Evolutionary conservation across 169 alveolate species (phyloP), one percentile per base, ranked within the genome.

Genomic region (Cryptosporidium sp.): DNA sequence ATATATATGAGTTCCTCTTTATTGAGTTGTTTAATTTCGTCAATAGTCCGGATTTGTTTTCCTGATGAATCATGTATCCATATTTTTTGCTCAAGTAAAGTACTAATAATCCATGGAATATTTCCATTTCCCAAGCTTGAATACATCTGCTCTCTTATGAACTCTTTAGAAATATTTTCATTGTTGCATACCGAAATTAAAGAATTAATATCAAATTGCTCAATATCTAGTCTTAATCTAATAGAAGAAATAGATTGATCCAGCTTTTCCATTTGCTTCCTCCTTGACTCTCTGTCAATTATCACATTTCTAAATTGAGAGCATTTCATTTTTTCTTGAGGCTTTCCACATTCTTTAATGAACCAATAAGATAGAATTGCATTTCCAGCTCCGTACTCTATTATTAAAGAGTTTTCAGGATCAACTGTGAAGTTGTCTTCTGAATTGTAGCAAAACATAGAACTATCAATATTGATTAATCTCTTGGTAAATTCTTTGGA

Each of bases 341-440:
- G 48, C 7, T 62, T 41, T 41, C 18, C 39, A 35, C 69, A 59
- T 33, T 62, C 80, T 62, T 80, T 80, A 39, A 80, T 67, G 70
- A 80, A 80, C 80, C 80, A 80, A 29, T 80, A 65, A 29, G 80
- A 59, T 39, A 80, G 33, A 45, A 80, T n/a, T n/a, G 89, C 89
- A 62, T 80, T 80, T 21, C 89, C 89, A 9, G 89, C 89, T 8
- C 89, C 89, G 35, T 58, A 80, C 26, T 80, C 89, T n/a, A 80
- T 67, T 23, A 80, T 29, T 21, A 80, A 45, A 18, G 89, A 80
- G 50, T 59, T 35, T 2, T 55, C 75, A 59, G 35, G 10, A 9
- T 80, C 74, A 0, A 59, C 33, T 7, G 43, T 18, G 21, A 35
- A 12, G 21, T 26, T 43, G 1, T 29, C 39, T 16, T 41, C 52